Evolutionary conservation across 805 yeast genomes (phyloP).

Genomic region (Lipomyces sp.): DNA sequence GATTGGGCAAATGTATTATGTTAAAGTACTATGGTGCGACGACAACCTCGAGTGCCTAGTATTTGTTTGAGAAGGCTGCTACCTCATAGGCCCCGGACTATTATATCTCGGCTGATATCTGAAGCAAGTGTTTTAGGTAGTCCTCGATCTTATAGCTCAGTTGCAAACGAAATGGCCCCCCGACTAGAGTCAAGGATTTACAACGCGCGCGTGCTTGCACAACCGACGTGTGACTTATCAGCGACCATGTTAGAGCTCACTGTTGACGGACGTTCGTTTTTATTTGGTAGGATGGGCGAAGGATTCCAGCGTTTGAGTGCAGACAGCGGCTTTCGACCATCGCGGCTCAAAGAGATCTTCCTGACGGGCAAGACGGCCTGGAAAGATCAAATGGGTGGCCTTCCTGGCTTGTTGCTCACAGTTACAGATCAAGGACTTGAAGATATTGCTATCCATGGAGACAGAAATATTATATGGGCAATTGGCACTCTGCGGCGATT

Average conservation of each 20-base stretch:
- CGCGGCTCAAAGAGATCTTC: slow-evolving; percentile 62
- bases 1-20: no score
- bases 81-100: no score
- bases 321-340: slow-evolving; percentile 55
- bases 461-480: slow-evolving; percentile 49
- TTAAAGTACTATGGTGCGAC: no score
- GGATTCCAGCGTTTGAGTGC: slow-evolving; percentile 77
- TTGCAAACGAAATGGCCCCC: no score
- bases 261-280: slow-evolving; percentile 37
- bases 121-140: no score
- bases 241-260: slow-evolving; percentile 13
- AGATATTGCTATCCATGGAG: slow-evolving; percentile 55
- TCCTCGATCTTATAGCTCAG: no score
- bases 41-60: no score
- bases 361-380: slow-evolving; percentile 76
- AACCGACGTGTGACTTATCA: slow-evolving; percentile 16
- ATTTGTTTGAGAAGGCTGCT: no score
- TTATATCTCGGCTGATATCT: no score
- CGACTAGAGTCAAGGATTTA: no score
- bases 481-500: slow-evolving; percentile 83
- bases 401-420: slow-evolving; percentile 85
- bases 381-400: slow-evolving; percentile 73
- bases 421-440: slow-evolving; percentile 72
- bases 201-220: slow-evolving; percentile 13
- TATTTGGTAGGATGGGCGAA: slow-evolving; percentile 80